These are phyloP conservation scores for Mycogone perniciosa DNA, from an alignment of 2,329 filamentous ascomycete species.

Conservation along the genomic window DNA sequence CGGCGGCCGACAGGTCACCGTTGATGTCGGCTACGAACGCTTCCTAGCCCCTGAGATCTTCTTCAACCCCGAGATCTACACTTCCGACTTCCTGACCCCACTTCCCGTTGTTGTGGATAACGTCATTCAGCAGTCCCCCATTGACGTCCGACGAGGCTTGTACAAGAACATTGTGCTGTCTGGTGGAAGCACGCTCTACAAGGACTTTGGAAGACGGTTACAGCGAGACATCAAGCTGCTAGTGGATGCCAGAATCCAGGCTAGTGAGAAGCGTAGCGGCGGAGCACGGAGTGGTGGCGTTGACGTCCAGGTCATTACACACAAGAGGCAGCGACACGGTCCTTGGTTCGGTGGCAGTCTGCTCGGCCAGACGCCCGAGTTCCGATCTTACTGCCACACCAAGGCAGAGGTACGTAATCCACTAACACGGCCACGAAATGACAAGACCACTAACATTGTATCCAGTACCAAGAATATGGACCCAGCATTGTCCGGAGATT, in stretches of 20 bases:
- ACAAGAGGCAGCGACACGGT: slow-evolving; percentile 94
- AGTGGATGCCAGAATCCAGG: slow-evolving; percentile 86
- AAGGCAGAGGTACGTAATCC: slow-evolving; percentile 58
- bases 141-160: slow-evolving; percentile 90
- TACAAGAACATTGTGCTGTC: slow-evolving; percentile 99
- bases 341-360: slow-evolving; percentile 98
- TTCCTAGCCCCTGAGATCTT: slow-evolving; percentile 99
- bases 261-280: slow-evolving; percentile 85
- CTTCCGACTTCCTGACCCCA: slow-evolving; percentile 94
- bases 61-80: slow-evolving; percentile 99
- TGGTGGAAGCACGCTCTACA: slow-evolving; percentile 94
- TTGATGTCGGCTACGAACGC: slow-evolving; percentile 95
- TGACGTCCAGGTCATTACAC: slow-evolving; percentile 94
- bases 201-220: slow-evolving; percentile 92
- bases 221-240: slow-evolving; percentile 96
- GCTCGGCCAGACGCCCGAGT: slow-evolving; percentile 94
- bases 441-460: slow-evolving; percentile 19
- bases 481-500: slow-evolving; percentile 94
- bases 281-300: slow-evolving; percentile 89
- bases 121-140: slow-evolving; percentile 95
- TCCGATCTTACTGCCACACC: slow-evolving; percentile 97
- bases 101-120: slow-evolving; percentile 90
- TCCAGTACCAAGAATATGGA: slow-evolving; percentile 90
- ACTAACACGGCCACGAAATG: too few relatives aligned
- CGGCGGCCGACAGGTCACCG: slow-evolving; percentile 74